phyloP scores from a whole-genome alignment of 2,329 filamentous ascomycete genomes.

The Arthrobotrys musiformis region DNA sequence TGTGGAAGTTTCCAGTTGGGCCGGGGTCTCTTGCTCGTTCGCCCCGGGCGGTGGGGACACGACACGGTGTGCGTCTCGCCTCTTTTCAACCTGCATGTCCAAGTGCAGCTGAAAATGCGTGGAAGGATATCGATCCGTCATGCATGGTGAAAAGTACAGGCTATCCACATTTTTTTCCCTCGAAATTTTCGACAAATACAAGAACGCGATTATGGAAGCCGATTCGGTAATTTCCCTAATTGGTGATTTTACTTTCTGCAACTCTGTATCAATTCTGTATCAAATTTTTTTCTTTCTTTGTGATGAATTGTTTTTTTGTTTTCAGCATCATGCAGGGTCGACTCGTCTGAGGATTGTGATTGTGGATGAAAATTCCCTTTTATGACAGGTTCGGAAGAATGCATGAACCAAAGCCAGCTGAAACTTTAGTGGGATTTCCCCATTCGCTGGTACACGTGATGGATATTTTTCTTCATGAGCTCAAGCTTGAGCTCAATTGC shows the following conservation, averaged over 20 bases:
- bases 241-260: constrained; percentile 24
- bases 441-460: constrained; percentile 43
- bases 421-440: constrained; percentile 35
- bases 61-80: constrained; percentile 54
- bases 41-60: constrained; percentile 52
- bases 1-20: constrained; percentile 52
- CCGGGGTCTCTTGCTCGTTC: constrained; percentile 45
- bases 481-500: not conserved
- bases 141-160: constrained; percentile 38
- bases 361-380: constrained; percentile 14
- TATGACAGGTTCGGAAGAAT: constrained; percentile 12
- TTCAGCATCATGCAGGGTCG: constrained; percentile 21
- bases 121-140: constrained; percentile 36
- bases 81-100: constrained; percentile 50
- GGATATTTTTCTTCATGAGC: constrained; percentile 4
- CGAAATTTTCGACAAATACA: constrained; percentile 32
- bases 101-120: constrained; percentile 49
- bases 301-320: constrained; percentile 4
- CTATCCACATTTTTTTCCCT: constrained; percentile 16
- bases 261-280: constrained; percentile 16
- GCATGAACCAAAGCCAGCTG: constrained; percentile 47
- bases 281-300: constrained; percentile 33
- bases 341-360: constrained; percentile 4
- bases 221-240: constrained; percentile 50
- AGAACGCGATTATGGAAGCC: constrained; percentile 45